Evolutionary conservation across 805 yeast species (phyloP).

Genomic region (Yarrowia sp.): DNA sequence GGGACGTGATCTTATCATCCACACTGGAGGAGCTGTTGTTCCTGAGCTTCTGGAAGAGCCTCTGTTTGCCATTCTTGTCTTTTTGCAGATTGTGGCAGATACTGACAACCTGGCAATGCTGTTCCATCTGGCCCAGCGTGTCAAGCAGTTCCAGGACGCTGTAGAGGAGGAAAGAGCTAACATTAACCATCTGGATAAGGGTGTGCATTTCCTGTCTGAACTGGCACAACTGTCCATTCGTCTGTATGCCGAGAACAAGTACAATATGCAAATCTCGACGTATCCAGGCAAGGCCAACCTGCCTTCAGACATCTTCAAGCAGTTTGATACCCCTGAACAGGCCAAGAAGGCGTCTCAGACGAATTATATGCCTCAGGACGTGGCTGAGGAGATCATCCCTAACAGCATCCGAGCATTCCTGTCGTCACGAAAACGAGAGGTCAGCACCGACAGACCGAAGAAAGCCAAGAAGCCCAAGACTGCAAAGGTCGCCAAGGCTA

Average conservation of each 20-base stretch:
- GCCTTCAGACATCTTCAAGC: conserved; percentile 72
- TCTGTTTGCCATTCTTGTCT: conserved; percentile 65
- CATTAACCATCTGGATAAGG: conserved; percentile 50
- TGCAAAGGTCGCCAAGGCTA: conserved; percentile 38
- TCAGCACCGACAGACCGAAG: neutral
- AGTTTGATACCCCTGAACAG: conserved; percentile 62
- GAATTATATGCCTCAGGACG: conserved; percentile 61
- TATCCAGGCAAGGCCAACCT: conserved; percentile 82
- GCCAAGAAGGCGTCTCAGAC: conserved; percentile 64
- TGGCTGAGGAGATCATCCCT: conserved; percentile 46
- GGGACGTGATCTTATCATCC: conserved; percentile 69
- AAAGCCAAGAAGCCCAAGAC: conserved; percentile 43
- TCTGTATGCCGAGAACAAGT: conserved; percentile 61
- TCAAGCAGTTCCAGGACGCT: conserved; percentile 78
- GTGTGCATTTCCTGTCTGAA: conserved; percentile 69
- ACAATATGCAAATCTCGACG: conserved; percentile 70
- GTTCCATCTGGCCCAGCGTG: conserved; percentile 76
- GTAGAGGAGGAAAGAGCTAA: conserved; percentile 43
- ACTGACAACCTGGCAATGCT: conserved; percentile 73
- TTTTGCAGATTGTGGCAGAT: conserved; percentile 64
- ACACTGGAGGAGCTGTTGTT: conserved; percentile 38
- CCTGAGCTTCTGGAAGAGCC: conserved; percentile 53
- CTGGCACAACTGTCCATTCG: conserved; percentile 70
- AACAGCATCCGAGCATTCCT: conserved; percentile 33
- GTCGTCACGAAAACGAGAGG: conserved; percentile 27